Base-by-base conservation (phyloP, 192 early-diverging fungal genomes). In the Podila epigama region DNA sequence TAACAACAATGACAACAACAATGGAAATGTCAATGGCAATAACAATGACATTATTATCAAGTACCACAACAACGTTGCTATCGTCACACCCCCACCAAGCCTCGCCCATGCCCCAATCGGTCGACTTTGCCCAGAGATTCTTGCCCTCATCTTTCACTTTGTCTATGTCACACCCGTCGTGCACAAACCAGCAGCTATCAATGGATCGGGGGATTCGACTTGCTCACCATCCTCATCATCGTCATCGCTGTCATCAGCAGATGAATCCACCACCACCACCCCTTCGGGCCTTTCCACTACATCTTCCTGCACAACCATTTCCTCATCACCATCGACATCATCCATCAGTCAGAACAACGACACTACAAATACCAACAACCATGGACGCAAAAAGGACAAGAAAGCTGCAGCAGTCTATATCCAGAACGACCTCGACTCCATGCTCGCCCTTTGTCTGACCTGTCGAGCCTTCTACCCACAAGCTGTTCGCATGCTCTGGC, bases 111-210 rank as follows among this genome's bases (percentile, higher is more conserved):
- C 44, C 0, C 44, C 44, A 5, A 77, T 77, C 27, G 27, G 58
- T 25, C 73, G 73, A 12, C 60, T 77, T 20, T 68, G 73, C 66
- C 73, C 65, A 52, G 73, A 77, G 29, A 33, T 77, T 25, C 40
- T 77, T 12, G 59, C 73, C 10, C 29, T 77, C 16, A 77, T 77
- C 42, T 77, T 77, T 48, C 61, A 77, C 50, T 77, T 68, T 54
- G 73, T 77, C 61, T 77, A 77, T 57, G 73, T 77, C 34, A 77
- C 73, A 63, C 73, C 73, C 20, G 61, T 77, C 1, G 73, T 77
- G 48, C 33, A 63, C 40, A 33, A 62, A 28, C 60, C 10, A n/a
- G n/a, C n/a, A n/a, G n/a, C n/a, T 32, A 35, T 11, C 27, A 31
- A 12, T 39, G 44, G 35, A 55, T 42, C 33, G 20, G 42, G 35